Evolutionary conservation across 176 grass and related monocot species (phyloP).

Genomic region (Cenchrus fungigraminus): DNA sequence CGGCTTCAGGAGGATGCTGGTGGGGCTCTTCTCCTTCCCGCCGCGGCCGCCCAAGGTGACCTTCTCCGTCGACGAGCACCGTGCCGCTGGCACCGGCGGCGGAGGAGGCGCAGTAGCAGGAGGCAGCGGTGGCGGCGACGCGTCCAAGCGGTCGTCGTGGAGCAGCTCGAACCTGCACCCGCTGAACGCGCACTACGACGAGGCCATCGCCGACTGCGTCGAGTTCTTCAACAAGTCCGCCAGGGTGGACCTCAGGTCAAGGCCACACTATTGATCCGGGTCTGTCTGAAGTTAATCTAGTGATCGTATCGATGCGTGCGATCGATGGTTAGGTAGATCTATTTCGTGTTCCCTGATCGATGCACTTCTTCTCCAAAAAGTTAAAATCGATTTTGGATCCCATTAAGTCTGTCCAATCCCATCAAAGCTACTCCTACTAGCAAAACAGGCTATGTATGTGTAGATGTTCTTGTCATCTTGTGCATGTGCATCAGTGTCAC

Average conservation of each 20-base stretch:
- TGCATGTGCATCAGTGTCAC: background rate
- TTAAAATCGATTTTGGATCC: background rate
- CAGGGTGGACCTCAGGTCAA: slow-evolving; percentile 50
- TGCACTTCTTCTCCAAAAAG: background rate
- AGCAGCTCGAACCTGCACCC: slow-evolving; percentile 71
- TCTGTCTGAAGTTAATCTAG: background rate
- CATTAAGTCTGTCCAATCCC: background rate
- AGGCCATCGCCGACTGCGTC: slow-evolving; percentile 91
- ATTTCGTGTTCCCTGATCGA: background rate
- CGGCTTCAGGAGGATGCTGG: slow-evolving; percentile 73
- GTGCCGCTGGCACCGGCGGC: background rate
- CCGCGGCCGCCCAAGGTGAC: slow-evolving; percentile 57
- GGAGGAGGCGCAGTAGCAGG: background rate
- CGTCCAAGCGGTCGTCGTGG: slow-evolving; percentile 62
- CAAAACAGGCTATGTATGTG: background rate
- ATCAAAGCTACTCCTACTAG: too few species aligned
- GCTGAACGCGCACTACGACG: slow-evolving; percentile 75
- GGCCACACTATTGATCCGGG: slow-evolving; percentile 32
- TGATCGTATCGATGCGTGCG: background rate
- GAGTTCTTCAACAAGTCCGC: slow-evolving; percentile 86
- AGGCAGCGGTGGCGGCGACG: background rate
- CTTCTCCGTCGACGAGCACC: slow-evolving; percentile 35
- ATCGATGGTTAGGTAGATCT: background rate
- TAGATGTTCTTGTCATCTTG: background rate
- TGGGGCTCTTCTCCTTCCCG: slow-evolving; percentile 73